phyloP scores from a whole-genome alignment of 2,329 filamentous ascomycete genomes.

The Leptographium wingfieldii region DNA sequence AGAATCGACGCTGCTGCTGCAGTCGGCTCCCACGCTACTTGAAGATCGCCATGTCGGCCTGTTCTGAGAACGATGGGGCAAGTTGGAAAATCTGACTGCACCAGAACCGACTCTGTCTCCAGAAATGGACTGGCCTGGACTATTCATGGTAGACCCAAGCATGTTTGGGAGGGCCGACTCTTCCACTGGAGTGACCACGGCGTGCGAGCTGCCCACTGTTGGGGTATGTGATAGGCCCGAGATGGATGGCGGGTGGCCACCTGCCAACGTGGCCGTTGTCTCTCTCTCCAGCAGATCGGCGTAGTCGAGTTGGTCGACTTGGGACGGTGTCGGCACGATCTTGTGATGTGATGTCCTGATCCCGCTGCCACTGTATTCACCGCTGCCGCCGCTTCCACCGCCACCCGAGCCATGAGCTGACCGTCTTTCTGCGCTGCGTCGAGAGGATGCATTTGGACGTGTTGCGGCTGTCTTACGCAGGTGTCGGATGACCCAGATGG shows the following conservation, averaged over 20 bases:
- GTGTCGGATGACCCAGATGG: conserved; percentile 36
- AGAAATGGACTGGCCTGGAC: neutral
- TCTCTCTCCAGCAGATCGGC: conserved; percentile 25
- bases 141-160: neutral
- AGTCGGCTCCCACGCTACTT: conserved; percentile 9
- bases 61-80: conserved; percentile 10
- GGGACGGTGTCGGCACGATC: conserved; percentile 26
- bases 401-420: neutral
- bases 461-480: conserved; percentile 33
- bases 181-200: neutral
- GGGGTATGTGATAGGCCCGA: conserved; percentile 9
- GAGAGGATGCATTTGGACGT: conserved; percentile 2
- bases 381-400: neutral
- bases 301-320: conserved; percentile 29
- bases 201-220: neutral
- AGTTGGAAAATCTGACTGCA: conserved; percentile 18
- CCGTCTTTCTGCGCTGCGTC: neutral
- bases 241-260: conserved; percentile 10
- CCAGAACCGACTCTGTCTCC: neutral
- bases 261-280: conserved; percentile 4
- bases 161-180: neutral
- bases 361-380: neutral
- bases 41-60: conserved; percentile 13
- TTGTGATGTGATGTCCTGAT: conserved; percentile 5
- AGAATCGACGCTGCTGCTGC: conserved; percentile 24